A percentile compares a stretch with the other conserved stretches of the same genome.
These are phyloP conservation scores for Trebouxia sp. DNA, from an alignment of 139 green algal species.

Conservation along the genomic window DNA sequence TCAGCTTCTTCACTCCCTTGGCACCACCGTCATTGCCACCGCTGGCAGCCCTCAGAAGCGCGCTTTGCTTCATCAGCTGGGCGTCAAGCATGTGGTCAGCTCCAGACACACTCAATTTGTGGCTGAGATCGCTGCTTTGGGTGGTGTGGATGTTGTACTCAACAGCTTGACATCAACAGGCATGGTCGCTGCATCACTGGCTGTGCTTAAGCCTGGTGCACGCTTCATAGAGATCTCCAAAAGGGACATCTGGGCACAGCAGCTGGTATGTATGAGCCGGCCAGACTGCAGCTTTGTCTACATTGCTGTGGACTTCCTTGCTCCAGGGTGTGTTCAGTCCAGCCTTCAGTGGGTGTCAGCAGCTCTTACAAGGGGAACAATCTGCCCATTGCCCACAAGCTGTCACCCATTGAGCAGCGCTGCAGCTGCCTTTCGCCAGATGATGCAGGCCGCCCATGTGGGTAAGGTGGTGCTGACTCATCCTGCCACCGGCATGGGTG, in stretches of 20 bases:
- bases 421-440: constrained; percentile 54
- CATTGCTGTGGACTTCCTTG: constrained; percentile 87
- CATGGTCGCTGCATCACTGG: constrained; percentile 77
- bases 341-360: constrained; percentile 44
- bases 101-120: constrained; percentile 27
- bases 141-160: constrained; percentile 53
- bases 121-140: neutral
- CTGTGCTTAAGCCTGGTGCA: constrained; percentile 56
- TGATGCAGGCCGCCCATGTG: constrained; percentile 63
- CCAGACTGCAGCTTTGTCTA: constrained; percentile 74
- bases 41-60: constrained; percentile 28
- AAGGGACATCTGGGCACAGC: constrained; percentile 79
- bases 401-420: constrained; percentile 49
- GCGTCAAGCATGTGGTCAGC: constrained; percentile 14
- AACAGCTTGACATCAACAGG: constrained; percentile 84
- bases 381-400: constrained; percentile 45
- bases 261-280: constrained; percentile 54
- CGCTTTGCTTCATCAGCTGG: neutral
- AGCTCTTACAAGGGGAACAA: constrained; percentile 43
- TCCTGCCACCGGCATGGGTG: neutral
- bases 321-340: constrained; percentile 50
- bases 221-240: constrained; percentile 86
- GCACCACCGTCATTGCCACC: constrained; percentile 10
- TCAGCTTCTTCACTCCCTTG: constrained; percentile 11
- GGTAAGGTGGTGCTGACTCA: constrained; percentile 63